Base-by-base conservation (phyloP, 2,329 filamentous ascomycete species). In the Drechmeria coniospora region DNA sequence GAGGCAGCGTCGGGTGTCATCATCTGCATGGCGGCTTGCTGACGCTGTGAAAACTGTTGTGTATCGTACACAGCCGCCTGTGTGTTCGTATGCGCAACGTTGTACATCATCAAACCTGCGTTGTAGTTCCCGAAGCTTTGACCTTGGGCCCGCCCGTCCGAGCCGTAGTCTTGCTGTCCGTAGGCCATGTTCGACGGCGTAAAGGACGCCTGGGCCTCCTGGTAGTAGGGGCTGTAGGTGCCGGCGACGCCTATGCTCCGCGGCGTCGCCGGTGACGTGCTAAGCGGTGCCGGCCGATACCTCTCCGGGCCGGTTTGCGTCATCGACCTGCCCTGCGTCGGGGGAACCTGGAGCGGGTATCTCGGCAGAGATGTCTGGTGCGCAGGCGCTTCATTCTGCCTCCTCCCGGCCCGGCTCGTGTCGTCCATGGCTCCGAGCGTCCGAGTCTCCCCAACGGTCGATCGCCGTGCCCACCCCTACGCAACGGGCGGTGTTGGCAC, bases 21-120 rank as follows among this genome's bases (percentile, higher is more conserved):
- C 57, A 83, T 79, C 50, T 83, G 79, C 57, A 90, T 70, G 35
- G 68, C 71, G 63, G 78, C 72, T 56, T 77, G 69, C 48, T 83
- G 79, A 60, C 79, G 75, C 41, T 74, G 61, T 46, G 75, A 67
- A 59, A 83, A 92, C 47, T 76, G 76, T 49, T 75, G 71, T 47
- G 72, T 60, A 53, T 87, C 79, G 59, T 92, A 92, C 56, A 77
- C 63, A 59, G 70, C 51, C 56, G 59, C 61, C 55, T 71, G 68
- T 37, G 63, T 57, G 35, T 59, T 61, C 44, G 72, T 60, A 49
- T 75, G 74, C 47, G 66, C 61, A 44, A 86, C 77, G 57, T 74
- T 76, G 61, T 92, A 92, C 67, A 90, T 76, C 59, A 87, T 73
- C 37, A 70, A 69, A 30, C 69, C 58, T 29, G 74, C 54, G 44